Percentiles rank a stretch among this genome's conserved stretches.
These are phyloP conservation scores for Mucor racemosus DNA, from an alignment of 371 early-diverging fungal species.

Conservation along the genomic window DNA sequence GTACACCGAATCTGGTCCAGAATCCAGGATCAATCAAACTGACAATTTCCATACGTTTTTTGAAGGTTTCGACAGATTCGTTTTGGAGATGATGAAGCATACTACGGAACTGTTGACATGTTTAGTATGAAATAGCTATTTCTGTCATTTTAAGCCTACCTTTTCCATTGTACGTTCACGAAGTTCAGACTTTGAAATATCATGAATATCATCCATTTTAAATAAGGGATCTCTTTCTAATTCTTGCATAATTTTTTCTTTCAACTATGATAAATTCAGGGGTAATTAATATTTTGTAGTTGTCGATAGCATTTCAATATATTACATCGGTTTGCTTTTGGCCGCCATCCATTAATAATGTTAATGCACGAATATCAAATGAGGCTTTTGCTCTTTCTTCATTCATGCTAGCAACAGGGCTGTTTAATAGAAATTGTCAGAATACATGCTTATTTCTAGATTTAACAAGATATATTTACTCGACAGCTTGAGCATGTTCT, in stretches of 20 bases:
- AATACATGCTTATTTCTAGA: slow-evolving; percentile 23
- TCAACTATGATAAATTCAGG: slow-evolving; percentile 46
- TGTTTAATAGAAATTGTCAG: slow-evolving; percentile 10
- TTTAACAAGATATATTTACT: slow-evolving; percentile 15
- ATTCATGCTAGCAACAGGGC: slow-evolving; percentile 50
- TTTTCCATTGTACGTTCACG: slow-evolving; percentile 91
- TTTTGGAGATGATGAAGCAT: slow-evolving; percentile 77
- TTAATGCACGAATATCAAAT: slow-evolving; percentile 80
- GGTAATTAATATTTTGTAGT: neutral
- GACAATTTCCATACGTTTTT: slow-evolving; percentile 82
- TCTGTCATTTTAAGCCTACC: slow-evolving; percentile 25
- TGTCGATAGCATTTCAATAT: neutral
- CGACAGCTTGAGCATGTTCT: slow-evolving; percentile 34
- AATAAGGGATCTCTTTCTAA: slow-evolving; percentile 90
- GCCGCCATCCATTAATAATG: slow-evolving; percentile 84
- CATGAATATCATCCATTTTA: slow-evolving; percentile 81
- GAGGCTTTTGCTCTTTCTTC: slow-evolving; percentile 80
- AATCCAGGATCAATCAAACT: slow-evolving; percentile 86
- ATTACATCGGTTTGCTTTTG: slow-evolving; percentile 62
- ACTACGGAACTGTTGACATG: slow-evolving; percentile 57
- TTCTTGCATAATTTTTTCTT: slow-evolving; percentile 84
- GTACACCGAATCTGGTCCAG: slow-evolving; percentile 94
- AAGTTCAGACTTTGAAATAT: slow-evolving; percentile 75
- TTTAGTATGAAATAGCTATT: neutral
- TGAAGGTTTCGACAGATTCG: slow-evolving; percentile 77